A percentile compares a stretch with the other conserved stretches of the same genome.
These are phyloP conservation scores for Suillus hirtellus DNA, from an alignment of 768 basidiomycete genomes.

Conservation along the genomic window DNA sequence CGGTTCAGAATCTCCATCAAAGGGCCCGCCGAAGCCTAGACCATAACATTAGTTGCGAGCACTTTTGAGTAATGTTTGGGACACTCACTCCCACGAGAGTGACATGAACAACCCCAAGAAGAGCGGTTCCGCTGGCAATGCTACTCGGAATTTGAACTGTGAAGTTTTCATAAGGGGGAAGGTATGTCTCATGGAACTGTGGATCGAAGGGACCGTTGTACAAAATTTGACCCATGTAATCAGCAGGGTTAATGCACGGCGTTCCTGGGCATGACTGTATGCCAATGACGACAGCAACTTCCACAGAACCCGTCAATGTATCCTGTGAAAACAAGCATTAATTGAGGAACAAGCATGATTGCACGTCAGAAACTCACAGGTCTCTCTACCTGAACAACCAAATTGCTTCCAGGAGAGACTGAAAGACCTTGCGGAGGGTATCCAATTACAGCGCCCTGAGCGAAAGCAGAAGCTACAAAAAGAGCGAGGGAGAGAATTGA, in stretches of 20 bases:
- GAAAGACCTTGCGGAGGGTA: conserved; percentile 38
- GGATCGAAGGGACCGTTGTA: conserved; percentile 49
- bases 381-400: conserved; percentile 48
- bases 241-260: conserved; percentile 27
- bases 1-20: conserved; percentile 35
- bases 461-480: conserved; percentile 37
- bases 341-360: neutral
- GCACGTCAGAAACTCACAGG: conserved; percentile 38
- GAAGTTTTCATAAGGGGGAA: conserved; percentile 46
- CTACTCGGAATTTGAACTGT: conserved; percentile 40
- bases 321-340: conserved; percentile 25
- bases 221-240: conserved; percentile 43
- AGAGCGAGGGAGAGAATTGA: conserved; percentile 19
- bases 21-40: conserved; percentile 35
- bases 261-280: conserved; percentile 38
- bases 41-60: neutral
- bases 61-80: neutral
- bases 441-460: conserved; percentile 44
- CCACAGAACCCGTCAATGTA: conserved; percentile 38
- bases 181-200: conserved; percentile 27
- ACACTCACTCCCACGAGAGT: conserved; percentile 42
- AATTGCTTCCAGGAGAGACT: conserved; percentile 37
- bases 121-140: conserved; percentile 30
- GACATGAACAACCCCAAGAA: conserved; percentile 40
- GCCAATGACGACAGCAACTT: conserved; percentile 49